Base-by-base conservation (phyloP, 2,329 filamentous ascomycete species). In the Ceratocystis albifundus region DNA sequence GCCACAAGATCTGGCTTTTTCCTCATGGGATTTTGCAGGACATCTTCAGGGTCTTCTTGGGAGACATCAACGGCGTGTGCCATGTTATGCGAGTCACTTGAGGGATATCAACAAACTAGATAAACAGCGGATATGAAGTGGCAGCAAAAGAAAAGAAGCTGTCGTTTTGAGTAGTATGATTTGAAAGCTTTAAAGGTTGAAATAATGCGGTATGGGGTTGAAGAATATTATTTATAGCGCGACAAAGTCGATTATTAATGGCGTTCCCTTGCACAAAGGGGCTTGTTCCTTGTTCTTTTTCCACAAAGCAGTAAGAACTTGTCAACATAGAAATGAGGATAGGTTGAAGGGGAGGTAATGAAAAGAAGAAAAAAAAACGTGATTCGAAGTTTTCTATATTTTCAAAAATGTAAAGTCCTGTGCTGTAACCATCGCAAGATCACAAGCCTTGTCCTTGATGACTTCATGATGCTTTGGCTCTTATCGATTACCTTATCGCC, bases 1-100 rank as follows among this genome's bases (percentile, higher is more conserved):
- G 94, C 94, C 69, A 97, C 89, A 65, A 99, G 88, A 69, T 90
- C 82, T 0, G 93, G 91, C 53, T 89, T 87, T 84, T 30, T 22
- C 64, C 88, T 87, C 84, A 80, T 75, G 6, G 89, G 88, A 73
- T 89, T 87, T 70, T 85, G 79, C 70, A 96, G 79, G 69, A 91
- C 87, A 67, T 90, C 86, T 69, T 86, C 80, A 64, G 86, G 80
- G 48, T 81, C 74, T 65, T 83, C 82, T 62, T 87, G 82, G 77
- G 69, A 65, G 32, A 69, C 36, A 32, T 95, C 88, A 57, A 96
- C 79, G 28, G 88, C 90, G 20, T 90, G 90, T 65, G 90, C 87
- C 90, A 96, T 96, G 57, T 66, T 72, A 67, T 28, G 15, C n/a
- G 44, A 41, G 36, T 41, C 36, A 41, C 36, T 41, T 41, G 36